Base-by-base conservation (phyloP, 2,329 filamentous ascomycete species). In the Penicillium sp. region DNA sequence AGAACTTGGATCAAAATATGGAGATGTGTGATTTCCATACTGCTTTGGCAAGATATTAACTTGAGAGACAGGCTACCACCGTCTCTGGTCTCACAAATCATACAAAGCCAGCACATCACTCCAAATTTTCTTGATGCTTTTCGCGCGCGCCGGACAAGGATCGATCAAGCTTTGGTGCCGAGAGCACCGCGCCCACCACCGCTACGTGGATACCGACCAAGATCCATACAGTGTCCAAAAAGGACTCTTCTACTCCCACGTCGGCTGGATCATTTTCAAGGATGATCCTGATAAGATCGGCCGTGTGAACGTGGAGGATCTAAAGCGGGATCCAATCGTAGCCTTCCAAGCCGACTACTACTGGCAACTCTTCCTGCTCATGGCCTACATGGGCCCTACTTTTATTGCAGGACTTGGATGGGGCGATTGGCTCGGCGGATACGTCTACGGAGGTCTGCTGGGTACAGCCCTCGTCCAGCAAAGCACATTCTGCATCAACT, bases 401-500 rank as follows among this genome's bases (percentile, higher is more conserved):
- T 61, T 91, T 24, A 83, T 92, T 59, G 85, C 86, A 67, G 89
- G 90, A 55, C 75, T 92, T 29, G 80, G 83, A 66, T 93, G 88
- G 87, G 83, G 83, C 68, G 90, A 93, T 75, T 92, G 83, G 82
- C 67, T 81, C 46, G 90, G 90, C 60, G 90, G 90, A 38, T 89
- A 91, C 73, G 81, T 94, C 73, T 93, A 92, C 68, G 90, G 80
- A 57, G 90, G 90, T 62, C 90, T 92, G 64, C 83, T 93, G 57
- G 86, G 90, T 61, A 87, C 91, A 73, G 91, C 90, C 80, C 86
- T 92, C 73, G 87, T 92, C 59, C 90, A 93, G 79, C 90, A 94
- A 77, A 89, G 89, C 57, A 93, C 90, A 59, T 94, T 94, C 82
- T 93, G 90, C 71, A 89, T 94, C 80, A 94, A 94, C 81, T 92